A percentile compares a stretch with the other conserved stretches of the same genome.
phyloP scores from a whole-genome alignment of 495 filamentous ascomycete genomes.

The Hypoxylon crocopeplum region DNA sequence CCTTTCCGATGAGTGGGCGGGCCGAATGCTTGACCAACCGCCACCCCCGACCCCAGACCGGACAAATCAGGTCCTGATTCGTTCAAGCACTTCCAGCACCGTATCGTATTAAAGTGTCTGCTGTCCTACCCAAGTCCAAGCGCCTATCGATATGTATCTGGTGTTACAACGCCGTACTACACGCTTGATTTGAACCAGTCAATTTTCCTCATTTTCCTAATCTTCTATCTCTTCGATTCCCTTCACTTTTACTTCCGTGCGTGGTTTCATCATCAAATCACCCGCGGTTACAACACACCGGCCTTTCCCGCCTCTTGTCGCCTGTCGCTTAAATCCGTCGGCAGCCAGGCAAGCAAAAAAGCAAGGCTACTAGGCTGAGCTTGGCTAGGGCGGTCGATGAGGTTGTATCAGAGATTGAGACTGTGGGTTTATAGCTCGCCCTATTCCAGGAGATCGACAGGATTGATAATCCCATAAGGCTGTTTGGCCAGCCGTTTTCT shows the following conservation, averaged over 20 bases:
- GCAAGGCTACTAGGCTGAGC: slow-evolving; percentile 28
- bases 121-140: too few species aligned
- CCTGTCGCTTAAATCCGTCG: too few species aligned
- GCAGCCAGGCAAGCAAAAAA: too few species aligned
- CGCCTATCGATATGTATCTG: too few species aligned
- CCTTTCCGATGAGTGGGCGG: background rate
- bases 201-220: slow-evolving; percentile 14
- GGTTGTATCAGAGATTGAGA: slow-evolving; percentile 30
- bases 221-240: background rate
- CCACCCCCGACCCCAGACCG: background rate
- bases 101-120: too few species aligned
- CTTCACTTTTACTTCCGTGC: too few species aligned
- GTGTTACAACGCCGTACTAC: too few species aligned
- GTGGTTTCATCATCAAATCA: too few species aligned
- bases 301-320: too few species aligned
- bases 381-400: slow-evolving; percentile 17
- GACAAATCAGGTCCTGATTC: too few species aligned
- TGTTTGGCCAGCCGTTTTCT: slow-evolving; percentile 9
- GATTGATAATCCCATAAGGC: slow-evolving; percentile 26
- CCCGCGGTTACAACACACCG: too few species aligned
- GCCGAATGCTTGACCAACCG: slow-evolving; percentile 16
- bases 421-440: background rate
- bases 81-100: too few species aligned
- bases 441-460: slow-evolving; percentile 12
- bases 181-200: background rate